phyloP scores from a whole-genome alignment of 495 filamentous ascomycete species.

The Cryomyces minteri region DNA sequence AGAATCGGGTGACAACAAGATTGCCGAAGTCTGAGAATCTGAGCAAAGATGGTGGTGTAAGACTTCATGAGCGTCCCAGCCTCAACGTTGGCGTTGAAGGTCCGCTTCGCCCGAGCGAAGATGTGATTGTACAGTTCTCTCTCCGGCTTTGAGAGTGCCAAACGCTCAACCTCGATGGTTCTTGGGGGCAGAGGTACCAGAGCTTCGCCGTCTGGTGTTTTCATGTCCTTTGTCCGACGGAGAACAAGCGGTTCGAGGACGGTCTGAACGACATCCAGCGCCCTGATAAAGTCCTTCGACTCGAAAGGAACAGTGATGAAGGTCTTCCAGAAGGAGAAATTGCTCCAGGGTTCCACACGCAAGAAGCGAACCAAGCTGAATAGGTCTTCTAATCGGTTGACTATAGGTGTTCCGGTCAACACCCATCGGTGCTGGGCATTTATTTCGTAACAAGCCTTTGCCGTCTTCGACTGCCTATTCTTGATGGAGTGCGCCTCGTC shows the following conservation, averaged over 20 bases:
- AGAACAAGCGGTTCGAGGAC: conserved; percentile 93
- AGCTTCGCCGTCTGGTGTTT: conserved; percentile 73
- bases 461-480: conserved; percentile 68
- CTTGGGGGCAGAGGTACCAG: conserved; percentile 74
- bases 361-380: conserved; percentile 78
- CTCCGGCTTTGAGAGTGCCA: conserved; percentile 69
- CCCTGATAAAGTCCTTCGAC: conserved; percentile 78
- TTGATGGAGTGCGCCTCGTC: conserved; percentile 94
- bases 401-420: conserved; percentile 89
- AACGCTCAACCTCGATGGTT: conserved; percentile 61
- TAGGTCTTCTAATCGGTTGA: conserved; percentile 91
- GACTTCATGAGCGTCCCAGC: conserved; percentile 85
- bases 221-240: conserved; percentile 92
- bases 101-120: conserved; percentile 60
- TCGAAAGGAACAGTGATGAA: conserved; percentile 97
- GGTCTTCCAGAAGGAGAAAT: conserved; percentile 97
- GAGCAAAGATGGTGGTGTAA: conserved; percentile 90
- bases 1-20: conserved; percentile 86
- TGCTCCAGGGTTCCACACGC: conserved; percentile 83
- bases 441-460: conserved; percentile 82
- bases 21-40: conserved; percentile 85
- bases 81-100: conserved; percentile 71
- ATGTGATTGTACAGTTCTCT: conserved; percentile 85
- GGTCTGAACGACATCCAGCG: conserved; percentile 91
- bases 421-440: conserved; percentile 77